These are phyloP conservation scores for Diaporthe caulivora DNA, from an alignment of 2,329 filamentous ascomycete species.

Conservation along the genomic window DNA sequence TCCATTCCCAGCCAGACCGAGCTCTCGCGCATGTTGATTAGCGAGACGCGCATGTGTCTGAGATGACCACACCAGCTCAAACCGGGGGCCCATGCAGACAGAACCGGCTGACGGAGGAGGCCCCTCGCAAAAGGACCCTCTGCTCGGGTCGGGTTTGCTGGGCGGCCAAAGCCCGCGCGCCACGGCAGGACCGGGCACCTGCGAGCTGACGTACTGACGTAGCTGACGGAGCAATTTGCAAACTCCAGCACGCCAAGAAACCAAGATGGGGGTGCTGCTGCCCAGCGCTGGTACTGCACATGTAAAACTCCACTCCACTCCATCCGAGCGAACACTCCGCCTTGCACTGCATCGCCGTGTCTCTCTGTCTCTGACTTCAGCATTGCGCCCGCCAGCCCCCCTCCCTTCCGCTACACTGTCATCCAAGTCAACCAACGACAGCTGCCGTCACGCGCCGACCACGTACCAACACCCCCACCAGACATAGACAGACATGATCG, in stretches of 20 bases:
- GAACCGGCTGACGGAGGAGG: not conserved
- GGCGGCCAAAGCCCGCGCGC: conserved; percentile 4
- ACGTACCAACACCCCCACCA: not conserved
- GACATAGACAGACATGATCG: conserved; percentile 17
- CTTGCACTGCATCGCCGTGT: conserved; percentile 10
- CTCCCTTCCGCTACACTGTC: not conserved
- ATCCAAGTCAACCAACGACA: conserved; percentile 8
- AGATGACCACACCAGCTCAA: no score
- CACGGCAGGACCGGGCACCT: conserved; percentile 18
- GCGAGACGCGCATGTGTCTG: no score
- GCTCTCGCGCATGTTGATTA: not conserved
- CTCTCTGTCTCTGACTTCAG: conserved; percentile 10
- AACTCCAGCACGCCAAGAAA: conserved; percentile 30
- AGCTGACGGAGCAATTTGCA: conserved; percentile 34
- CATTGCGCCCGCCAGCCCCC: not conserved
- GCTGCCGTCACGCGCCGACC: not conserved
- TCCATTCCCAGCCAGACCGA: not conserved
- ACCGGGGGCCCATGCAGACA: not conserved
- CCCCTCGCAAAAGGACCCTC: not conserved
- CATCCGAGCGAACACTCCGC: conserved; percentile 1
- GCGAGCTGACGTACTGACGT: conserved; percentile 33
- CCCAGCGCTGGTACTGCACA: conserved; percentile 5
- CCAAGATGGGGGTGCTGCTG: conserved; percentile 12
- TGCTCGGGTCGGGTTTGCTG: conserved; percentile 1
- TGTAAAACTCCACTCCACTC: conserved; percentile 31